Conservation (phyloP, 345 rosid species). For the Populus alba region DNA sequence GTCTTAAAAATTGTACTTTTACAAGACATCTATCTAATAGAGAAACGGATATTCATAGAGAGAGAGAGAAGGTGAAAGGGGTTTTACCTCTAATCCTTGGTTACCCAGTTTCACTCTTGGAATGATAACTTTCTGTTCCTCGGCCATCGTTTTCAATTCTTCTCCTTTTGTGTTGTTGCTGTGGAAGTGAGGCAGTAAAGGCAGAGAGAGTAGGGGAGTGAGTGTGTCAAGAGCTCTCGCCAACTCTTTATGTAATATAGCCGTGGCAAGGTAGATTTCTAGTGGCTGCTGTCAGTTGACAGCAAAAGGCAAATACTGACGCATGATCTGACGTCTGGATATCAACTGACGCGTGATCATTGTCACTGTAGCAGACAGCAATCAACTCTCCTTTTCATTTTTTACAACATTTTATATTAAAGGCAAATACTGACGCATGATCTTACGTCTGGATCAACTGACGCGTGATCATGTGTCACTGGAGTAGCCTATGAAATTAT, state of each 20-base stretch:
- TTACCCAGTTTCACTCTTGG: conserved; percentile 5
- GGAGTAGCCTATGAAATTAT: too few relatives aligned
- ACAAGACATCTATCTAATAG: not conserved
- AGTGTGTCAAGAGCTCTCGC: not conserved
- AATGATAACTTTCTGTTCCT: not conserved
- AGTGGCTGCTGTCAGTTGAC: too few relatives aligned
- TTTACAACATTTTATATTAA: too few relatives aligned
- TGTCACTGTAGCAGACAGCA: too few relatives aligned
- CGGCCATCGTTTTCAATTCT: not conserved
- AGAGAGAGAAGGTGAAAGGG: not conserved
- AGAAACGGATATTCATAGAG: not conserved
- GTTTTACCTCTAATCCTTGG: conserved; percentile 7
- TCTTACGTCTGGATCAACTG: too few relatives aligned
- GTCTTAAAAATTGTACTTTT: not conserved
- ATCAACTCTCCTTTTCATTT: too few relatives aligned
- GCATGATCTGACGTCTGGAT: too few relatives aligned
- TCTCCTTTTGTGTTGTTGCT: conserved; percentile 1
- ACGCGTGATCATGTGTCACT: too few relatives aligned
- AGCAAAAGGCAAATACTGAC: too few relatives aligned
- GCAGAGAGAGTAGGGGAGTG: not conserved
- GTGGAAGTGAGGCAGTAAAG: not conserved
- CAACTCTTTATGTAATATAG: not conserved
- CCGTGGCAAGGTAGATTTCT: not conserved
- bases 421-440: too few relatives aligned
- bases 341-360: not conserved